A percentile compares a stretch with the other conserved stretches of the same genome.
Conservation (phyloP, 352 stramenopile species). For the Phytophthora parvispora region DNA sequence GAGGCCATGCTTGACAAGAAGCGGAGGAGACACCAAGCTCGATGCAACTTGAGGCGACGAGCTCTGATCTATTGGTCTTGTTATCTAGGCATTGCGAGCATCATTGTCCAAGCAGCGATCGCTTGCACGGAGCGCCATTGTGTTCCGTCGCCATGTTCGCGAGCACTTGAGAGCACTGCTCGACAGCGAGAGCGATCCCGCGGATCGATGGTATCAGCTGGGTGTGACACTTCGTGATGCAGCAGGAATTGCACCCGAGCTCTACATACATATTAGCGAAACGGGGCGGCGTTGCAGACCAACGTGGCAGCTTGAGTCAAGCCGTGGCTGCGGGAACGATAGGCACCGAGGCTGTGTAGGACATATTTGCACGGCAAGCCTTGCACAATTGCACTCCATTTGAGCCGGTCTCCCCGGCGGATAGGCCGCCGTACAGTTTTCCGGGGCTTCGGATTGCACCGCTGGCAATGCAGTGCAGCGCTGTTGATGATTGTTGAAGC, state of each 20-base stretch:
- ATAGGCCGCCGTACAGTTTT: no score
- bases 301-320: background rate
- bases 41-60: no score
- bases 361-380: no score
- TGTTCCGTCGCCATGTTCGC: no score
- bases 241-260: conserved; percentile 1
- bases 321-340: background rate
- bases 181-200: no score
- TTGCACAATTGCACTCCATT: no score
- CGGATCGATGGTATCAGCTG: background rate
- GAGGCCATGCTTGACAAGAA: background rate
- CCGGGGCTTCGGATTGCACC: background rate
- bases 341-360: background rate
- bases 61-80: no score
- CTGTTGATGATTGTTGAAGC: no score
- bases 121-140: no score
- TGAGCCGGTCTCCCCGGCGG: no score
- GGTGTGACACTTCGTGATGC: conserved; percentile 4
- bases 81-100: no score
- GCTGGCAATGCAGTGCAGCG: background rate
- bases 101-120: no score
- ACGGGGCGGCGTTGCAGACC: background rate
- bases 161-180: background rate
- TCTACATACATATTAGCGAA: background rate
- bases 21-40: background rate